phyloP scores from a whole-genome alignment of 2,329 filamentous ascomycete genomes.

The Fusarium stilboides region DNA sequence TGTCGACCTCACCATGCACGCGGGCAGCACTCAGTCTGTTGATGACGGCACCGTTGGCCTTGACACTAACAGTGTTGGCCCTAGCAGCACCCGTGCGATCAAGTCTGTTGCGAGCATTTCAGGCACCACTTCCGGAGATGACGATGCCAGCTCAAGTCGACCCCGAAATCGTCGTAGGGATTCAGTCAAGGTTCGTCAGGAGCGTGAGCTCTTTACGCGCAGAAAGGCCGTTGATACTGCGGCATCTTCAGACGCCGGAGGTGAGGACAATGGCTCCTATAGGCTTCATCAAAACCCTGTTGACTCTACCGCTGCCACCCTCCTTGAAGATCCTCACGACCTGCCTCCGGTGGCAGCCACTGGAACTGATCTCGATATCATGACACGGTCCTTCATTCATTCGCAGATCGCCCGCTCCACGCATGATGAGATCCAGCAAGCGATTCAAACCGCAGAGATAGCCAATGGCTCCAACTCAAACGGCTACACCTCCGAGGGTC shows the following conservation, averaged over 20 bases:
- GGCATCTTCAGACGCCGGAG: constrained; percentile 70
- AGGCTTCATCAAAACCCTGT: constrained; percentile 65
- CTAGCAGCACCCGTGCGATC: constrained; percentile 88
- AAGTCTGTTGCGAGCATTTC: constrained; percentile 92
- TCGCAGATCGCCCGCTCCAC: constrained; percentile 84
- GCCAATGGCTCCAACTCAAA: constrained; percentile 77
- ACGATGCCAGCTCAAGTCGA: constrained; percentile 71
- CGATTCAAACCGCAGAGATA: constrained; percentile 74
- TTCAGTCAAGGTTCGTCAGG: constrained; percentile 88
- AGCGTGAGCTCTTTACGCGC: constrained; percentile 90
- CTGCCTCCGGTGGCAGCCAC: constrained; percentile 71
- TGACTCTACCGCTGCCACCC: constrained; percentile 66
- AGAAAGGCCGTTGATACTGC: constrained; percentile 77
- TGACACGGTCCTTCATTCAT: constrained; percentile 81
- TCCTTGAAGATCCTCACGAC: constrained; percentile 79
- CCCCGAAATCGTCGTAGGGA: constrained; percentile 80
- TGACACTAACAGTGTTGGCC: constrained; percentile 78
- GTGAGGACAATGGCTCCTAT: constrained; percentile 66
- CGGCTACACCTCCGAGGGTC: constrained; percentile 61
- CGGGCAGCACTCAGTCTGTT: constrained; percentile 71
- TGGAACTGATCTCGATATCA: constrained; percentile 84
- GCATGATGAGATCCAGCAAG: constrained; percentile 82
- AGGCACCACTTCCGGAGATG: constrained; percentile 80
- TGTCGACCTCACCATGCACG: constrained; percentile 98
- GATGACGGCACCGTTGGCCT: constrained; percentile 68